Evolutionary conservation across 176 grass and related monocot genomes (phyloP).

Genomic region (maize (Zea mays)): Zm-B73-REFERENCE-NAM-5.0 NC_050102.1:167830001-167830500

Average conservation of each 20-base stretch:
- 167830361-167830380: neutral
- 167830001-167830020: too few species aligned
- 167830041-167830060: too few species aligned
- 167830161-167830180: conserved; percentile 14
- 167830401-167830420: conserved; percentile 35
- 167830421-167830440: neutral
- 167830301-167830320: conserved; percentile 1
- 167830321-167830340: neutral
- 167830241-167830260: neutral
- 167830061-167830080: too few species aligned
- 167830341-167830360: neutral
- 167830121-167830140: neutral
- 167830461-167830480: conserved; percentile 6
- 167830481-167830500: too few species aligned
- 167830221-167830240: neutral
- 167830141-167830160: neutral
- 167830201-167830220: neutral
- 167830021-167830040: too few species aligned
- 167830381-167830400: neutral
- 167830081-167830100: conserved; percentile 36
- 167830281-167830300: neutral
- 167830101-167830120: neutral
- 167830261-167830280: too few species aligned
- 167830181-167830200: conserved; percentile 20
- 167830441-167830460: neutral